Evolutionary conservation across 2,329 filamentous ascomycete species (phyloP).

Genomic region (Huntiella omanensis): DNA sequence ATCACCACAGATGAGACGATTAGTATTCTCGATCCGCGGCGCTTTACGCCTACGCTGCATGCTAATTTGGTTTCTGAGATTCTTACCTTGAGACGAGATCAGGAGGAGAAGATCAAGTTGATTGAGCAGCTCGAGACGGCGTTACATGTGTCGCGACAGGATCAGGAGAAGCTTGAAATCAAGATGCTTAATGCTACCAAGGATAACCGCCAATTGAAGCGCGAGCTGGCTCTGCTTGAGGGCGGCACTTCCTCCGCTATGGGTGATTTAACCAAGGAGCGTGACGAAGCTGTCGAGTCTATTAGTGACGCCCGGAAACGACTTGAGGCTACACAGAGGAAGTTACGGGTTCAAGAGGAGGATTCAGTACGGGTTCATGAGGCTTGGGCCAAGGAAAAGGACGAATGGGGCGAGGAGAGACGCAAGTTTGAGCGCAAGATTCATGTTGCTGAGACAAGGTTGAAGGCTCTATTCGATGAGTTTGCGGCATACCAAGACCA

Average conservation of each 20-base stretch:
- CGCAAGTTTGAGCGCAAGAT: slow-evolving; percentile 67
- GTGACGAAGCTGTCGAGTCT: slow-evolving; percentile 63
- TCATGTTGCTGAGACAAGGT: slow-evolving; percentile 72
- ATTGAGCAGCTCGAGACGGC: slow-evolving; percentile 70
- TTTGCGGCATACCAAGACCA: slow-evolving; percentile 50
- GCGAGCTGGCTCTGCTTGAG: slow-evolving; percentile 72
- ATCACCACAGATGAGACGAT: slow-evolving; percentile 47
- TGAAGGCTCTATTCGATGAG: slow-evolving; percentile 74
- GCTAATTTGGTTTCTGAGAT: slow-evolving; percentile 93
- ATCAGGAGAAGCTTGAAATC: slow-evolving; percentile 52
- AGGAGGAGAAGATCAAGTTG: slow-evolving; percentile 72
- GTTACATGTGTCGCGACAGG: slow-evolving; percentile 50
- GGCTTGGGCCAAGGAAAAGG: slow-evolving; percentile 69
- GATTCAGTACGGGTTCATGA: slow-evolving; percentile 61
- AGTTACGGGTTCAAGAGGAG: slow-evolving; percentile 60
- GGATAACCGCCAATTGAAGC: slow-evolving; percentile 63
- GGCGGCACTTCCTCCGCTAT: slow-evolving; percentile 74
- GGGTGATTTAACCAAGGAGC: slow-evolving; percentile 64
- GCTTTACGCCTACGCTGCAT: slow-evolving; percentile 89
- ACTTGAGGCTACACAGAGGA: slow-evolving; percentile 62
- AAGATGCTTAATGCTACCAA: slow-evolving; percentile 46
- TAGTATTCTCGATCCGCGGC: slow-evolving; percentile 63
- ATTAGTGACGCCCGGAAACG: slow-evolving; percentile 55
- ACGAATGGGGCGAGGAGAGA: slow-evolving; percentile 67
- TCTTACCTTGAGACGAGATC: slow-evolving; percentile 63